These are phyloP conservation scores for Triadica sebifera DNA, from an alignment of 345 rosid species.

Conservation along the genomic window DNA sequence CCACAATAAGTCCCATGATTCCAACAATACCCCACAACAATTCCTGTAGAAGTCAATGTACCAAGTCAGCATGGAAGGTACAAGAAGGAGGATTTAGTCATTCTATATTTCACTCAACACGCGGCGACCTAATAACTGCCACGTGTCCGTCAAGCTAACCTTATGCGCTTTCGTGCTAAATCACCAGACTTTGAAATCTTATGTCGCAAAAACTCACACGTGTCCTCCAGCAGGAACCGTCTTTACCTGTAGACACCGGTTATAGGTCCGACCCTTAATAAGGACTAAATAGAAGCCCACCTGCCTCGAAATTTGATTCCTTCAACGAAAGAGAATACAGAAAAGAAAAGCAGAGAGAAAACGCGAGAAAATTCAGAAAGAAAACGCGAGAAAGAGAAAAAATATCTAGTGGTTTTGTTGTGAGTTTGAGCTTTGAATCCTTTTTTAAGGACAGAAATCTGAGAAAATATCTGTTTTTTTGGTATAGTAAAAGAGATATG, in stretches of 20 bases:
- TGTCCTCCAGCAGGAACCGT: slow-evolving; percentile 11
- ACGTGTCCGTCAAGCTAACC: slow-evolving; percentile 36
- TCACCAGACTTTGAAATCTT: slow-evolving; percentile 14
- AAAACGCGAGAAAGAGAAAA: background rate
- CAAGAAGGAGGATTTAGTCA: slow-evolving; percentile 29
- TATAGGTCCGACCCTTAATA: slow-evolving; percentile 25
- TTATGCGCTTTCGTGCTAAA: slow-evolving; percentile 9
- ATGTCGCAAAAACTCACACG: slow-evolving; percentile 38
- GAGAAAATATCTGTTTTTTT: background rate
- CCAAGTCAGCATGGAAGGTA: slow-evolving; percentile 14
- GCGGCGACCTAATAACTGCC: slow-evolving; percentile 30
- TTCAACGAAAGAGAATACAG: background rate
- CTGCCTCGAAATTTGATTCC: slow-evolving; percentile 7
- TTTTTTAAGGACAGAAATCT: background rate
- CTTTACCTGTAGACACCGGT: slow-evolving; percentile 36
- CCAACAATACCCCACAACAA: background rate
- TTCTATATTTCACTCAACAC: background rate
- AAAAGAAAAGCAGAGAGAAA: background rate
- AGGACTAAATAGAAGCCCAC: slow-evolving; percentile 9
- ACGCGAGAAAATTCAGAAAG: slow-evolving; percentile 13
- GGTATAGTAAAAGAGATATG: slow-evolving; percentile 37
- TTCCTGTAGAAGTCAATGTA: slow-evolving; percentile 4
- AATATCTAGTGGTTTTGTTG: background rate
- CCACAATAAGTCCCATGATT: background rate
- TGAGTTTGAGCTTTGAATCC: slow-evolving; percentile 4